Evolutionary conservation across 73 alveolate genomes (phyloP).

Genomic region (Paramecium caudatum): DNA sequence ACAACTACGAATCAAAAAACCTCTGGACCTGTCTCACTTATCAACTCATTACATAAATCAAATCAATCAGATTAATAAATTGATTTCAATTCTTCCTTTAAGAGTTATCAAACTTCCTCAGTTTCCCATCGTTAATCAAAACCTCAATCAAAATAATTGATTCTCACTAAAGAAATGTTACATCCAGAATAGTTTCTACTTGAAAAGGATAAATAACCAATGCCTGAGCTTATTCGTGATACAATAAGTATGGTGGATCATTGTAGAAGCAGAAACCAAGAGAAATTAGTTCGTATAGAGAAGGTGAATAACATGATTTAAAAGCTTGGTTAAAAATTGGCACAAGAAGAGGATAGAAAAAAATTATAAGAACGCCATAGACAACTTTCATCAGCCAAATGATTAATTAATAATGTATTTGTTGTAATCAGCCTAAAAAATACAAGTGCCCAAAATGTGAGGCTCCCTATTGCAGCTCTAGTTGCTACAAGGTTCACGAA

Average conservation of each 20-base stretch:
- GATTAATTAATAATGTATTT: constrained; percentile 13
- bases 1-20: not conserved
- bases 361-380: constrained; percentile 2
- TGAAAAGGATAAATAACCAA: constrained; percentile 33
- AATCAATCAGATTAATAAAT: constrained; percentile 53
- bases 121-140: not conserved
- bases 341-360: constrained; percentile 45
- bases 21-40: constrained; percentile 33
- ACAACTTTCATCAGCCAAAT: constrained; percentile 27
- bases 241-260: constrained; percentile 21
- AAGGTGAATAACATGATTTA: constrained; percentile 30
- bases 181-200: constrained; percentile 73
- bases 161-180: constrained; percentile 68
- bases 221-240: constrained; percentile 1
- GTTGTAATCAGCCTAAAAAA: constrained; percentile 21
- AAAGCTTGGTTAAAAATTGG: constrained; percentile 1
- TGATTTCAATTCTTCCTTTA: constrained; percentile 51
- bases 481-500: not conserved
- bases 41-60: constrained; percentile 60
- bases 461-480: not conserved
- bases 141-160: constrained; percentile 22
- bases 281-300: constrained; percentile 36
- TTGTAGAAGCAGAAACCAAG: constrained; percentile 41
- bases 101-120: not conserved
- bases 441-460: constrained; percentile 54